Percentiles rank a stretch among this genome's conserved stretches.
These are phyloP conservation scores for Deinandra increscens DNA, from an alignment of 129 eudicot species.

Conservation along the genomic window DNA sequence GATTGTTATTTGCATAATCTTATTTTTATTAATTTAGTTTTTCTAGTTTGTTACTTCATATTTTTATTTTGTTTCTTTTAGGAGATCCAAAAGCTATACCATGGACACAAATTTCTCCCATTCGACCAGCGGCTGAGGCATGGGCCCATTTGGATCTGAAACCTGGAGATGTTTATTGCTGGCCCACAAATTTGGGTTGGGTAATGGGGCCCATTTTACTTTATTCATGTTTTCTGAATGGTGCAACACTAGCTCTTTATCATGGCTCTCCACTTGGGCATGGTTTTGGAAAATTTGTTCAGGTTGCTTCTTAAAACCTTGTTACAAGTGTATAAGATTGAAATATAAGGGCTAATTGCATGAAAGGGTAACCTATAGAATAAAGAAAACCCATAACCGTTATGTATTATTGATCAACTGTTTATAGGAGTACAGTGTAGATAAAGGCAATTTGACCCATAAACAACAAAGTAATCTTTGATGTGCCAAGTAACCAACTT, in stretches of 20 bases:
- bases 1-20: not conserved
- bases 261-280: slow-evolving; percentile 90
- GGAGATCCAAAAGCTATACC: slow-evolving; percentile 99
- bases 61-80: slow-evolving; percentile 20
- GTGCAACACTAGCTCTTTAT: slow-evolving; percentile 88
- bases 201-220: slow-evolving; percentile 86
- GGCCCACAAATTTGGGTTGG: slow-evolving; percentile 99
- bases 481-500: too few species aligned
- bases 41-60: not conserved
- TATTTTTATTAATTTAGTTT: not conserved
- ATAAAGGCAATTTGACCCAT: too few species aligned
- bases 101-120: slow-evolving; percentile 90
- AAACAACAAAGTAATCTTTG: too few species aligned
- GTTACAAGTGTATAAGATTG: not conserved
- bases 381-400: too few species aligned
- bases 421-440: too few species aligned
- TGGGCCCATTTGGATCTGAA: slow-evolving; percentile 70
- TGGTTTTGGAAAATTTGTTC: slow-evolving; percentile 86
- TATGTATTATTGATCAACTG: too few species aligned
- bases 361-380: not conserved
- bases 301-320: slow-evolving; percentile 46
- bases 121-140: slow-evolving; percentile 69
- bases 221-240: slow-evolving; percentile 69
- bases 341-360: not conserved
- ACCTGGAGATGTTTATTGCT: slow-evolving; percentile 68